Evolutionary conservation across 768 basidiomycete genomes (phyloP), one percentile per base, ranked within the genome.

Genomic region (Wakefieldia striispora): DNA sequence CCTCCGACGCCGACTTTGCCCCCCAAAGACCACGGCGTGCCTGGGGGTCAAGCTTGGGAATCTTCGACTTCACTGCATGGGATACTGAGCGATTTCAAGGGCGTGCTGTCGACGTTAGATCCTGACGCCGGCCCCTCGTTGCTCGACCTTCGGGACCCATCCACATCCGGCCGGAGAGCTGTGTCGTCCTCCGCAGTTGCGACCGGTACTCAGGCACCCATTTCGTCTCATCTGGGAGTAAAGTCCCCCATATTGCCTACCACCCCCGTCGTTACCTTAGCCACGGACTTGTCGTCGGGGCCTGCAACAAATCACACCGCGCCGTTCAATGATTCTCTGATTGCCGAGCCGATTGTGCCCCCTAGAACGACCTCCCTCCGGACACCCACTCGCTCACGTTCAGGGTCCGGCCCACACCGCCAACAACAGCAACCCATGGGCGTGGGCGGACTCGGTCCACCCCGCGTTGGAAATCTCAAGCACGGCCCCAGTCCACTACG

Each of bases 81-180:
- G 35, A 78, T 91, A 54, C 70, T 91, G 42, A 79, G 77, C 56
- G 83, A 90, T 51, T 85, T 92, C 69, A 78, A 81, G 67, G 87
- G 84, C 48, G 80, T 85, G 67, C 73, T 90, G 48, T 79, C 78
- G 54, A 79, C 83, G 51, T 69, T 89, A 53, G 87, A 85, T 55
- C 76, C 83, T 40, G 71, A 75, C 31, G 72, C 75, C 40, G 67
- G 68, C 35, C 64, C 78, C 24, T 66, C 78, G 40, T 65, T 74
- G 20, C 71, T 91, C 49, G 84, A 83, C 63, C 77, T 91, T 39
- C 75, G 70, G 52, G 84, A 88, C 64, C 86, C 86, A 7, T 80
- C 81, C 10, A 79, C 77, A 5, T 77, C 85, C 45, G 67, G 74
- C 34, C 77, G 79, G 52, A 76, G 76, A 50, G 53, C 63, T 52